phyloP scores from a whole-genome alignment of 345 rosid genomes.

The Cochlearia excelsa region DNA sequence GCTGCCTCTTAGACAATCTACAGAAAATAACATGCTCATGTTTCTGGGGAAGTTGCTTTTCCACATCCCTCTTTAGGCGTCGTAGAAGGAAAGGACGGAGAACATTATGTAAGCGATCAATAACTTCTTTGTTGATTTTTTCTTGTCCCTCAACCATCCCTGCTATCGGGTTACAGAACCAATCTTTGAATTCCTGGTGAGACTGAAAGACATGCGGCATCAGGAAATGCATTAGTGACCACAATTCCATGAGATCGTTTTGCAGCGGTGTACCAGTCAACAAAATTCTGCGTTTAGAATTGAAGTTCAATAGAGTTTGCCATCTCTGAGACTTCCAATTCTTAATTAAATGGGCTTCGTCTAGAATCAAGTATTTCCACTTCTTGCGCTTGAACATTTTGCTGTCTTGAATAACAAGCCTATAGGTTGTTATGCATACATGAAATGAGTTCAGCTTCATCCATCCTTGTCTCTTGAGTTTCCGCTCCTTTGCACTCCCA shows the following conservation, averaged over 20 bases:
- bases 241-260: conserved; percentile 99
- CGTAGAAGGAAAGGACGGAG: conserved; percentile 98
- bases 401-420: conserved; percentile 94
- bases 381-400: conserved; percentile 98
- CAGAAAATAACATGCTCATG: conserved; percentile 91
- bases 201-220: conserved; percentile 99
- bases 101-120: conserved; percentile 98
- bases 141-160: conserved; percentile 99
- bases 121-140: conserved; percentile 89
- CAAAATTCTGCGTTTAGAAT: conserved; percentile 92
- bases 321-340: conserved; percentile 99
- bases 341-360: conserved; percentile 99
- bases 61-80: conserved; percentile 94
- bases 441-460: conserved; percentile 93
- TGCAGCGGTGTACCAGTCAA: conserved; percentile 98
- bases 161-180: conserved; percentile 98
- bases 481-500: conserved; percentile 99
- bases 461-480: conserved; percentile 98
- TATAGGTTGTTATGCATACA: conserved; percentile 94
- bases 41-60: conserved; percentile 94
- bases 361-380: conserved; percentile 98
- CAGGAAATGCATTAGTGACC: conserved; percentile 99
- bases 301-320: conserved; percentile 98
- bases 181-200: conserved; percentile 99
- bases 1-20: conserved; percentile 95